Percentiles rank a stretch among this genome's conserved stretches.
Conservation (phyloP, 2,329 filamentous ascomycete species). For the Verticillium zaregamsianum region DNA sequence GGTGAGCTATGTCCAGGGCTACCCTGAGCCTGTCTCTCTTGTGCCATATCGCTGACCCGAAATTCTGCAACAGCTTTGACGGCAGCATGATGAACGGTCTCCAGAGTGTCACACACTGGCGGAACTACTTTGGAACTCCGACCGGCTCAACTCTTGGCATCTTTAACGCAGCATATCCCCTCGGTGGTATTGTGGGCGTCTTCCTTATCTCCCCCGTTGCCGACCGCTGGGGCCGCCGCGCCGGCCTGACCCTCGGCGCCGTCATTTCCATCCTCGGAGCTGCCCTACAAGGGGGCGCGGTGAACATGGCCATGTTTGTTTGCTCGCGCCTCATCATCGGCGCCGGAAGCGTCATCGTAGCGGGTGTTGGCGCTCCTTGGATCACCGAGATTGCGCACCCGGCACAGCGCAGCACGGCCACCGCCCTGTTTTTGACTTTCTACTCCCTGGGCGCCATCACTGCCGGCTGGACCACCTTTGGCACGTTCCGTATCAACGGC, state of each 20-base stretch:
- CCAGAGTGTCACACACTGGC: neutral
- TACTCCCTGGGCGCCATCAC: slow-evolving; percentile 23
- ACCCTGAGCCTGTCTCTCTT: too few relatives aligned
- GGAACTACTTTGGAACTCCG: neutral
- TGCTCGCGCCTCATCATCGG: slow-evolving; percentile 23
- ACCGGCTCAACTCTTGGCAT: neutral
- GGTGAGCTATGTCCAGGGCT: neutral
- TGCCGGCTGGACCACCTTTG: slow-evolving; percentile 15
- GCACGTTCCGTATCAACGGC: neutral
- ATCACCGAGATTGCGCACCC: slow-evolving; percentile 26
- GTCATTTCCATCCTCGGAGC: slow-evolving; percentile 22
- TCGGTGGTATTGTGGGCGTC: neutral
- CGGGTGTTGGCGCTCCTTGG: neutral
- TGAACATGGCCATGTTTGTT: slow-evolving; percentile 41
- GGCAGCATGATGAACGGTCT: neutral
- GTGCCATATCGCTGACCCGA: too few relatives aligned
- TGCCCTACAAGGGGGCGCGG: slow-evolving; percentile 34
- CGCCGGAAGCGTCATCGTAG: neutral
- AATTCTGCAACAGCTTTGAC: too few relatives aligned
- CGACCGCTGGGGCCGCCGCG: neutral
- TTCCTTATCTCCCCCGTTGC: neutral
- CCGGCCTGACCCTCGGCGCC: neutral
- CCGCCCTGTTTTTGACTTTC: slow-evolving; percentile 27
- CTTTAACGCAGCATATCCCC: neutral
- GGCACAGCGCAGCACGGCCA: slow-evolving; percentile 27